Evolutionary conservation across 164 flowering plant species (phyloP).

Genomic region (Chimonanthus salicifolius): DNA sequence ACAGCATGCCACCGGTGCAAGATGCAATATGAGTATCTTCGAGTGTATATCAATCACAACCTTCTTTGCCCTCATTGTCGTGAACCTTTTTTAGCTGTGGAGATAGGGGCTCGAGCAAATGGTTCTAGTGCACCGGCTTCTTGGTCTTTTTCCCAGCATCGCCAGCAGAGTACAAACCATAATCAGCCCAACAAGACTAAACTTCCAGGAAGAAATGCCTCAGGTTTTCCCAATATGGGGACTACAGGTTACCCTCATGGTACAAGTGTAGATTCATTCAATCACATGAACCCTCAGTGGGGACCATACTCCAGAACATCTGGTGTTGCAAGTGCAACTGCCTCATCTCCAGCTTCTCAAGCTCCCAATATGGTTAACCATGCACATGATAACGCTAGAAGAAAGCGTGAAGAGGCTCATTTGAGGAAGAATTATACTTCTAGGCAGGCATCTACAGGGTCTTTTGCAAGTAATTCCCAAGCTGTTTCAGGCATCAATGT

Average conservation of each 20-base stretch:
- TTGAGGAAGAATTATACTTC: conserved; percentile 37
- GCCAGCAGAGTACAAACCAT: conserved; percentile 21
- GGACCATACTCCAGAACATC: conserved; percentile 41
- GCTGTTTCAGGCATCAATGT: conserved; percentile 7
- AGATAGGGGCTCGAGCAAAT: conserved; percentile 37
- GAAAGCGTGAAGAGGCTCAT: conserved; percentile 64
- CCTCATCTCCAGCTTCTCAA: conserved; percentile 41
- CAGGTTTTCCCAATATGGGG: conserved; percentile 18
- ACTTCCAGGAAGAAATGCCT: conserved; percentile 23
- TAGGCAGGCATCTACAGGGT: conserved; percentile 27
- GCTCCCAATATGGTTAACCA: conserved; percentile 54
- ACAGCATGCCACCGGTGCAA: conserved; percentile 67
- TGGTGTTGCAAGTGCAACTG: conserved; percentile 26
- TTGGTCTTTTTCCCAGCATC: conserved; percentile 36
- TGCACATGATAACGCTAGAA: conserved; percentile 61
- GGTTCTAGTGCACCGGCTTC: conserved; percentile 24
- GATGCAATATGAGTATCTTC: conserved; percentile 75
- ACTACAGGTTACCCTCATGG: conserved; percentile 16
- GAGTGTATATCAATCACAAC: conserved; percentile 57
- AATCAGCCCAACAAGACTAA: conserved; percentile 17
- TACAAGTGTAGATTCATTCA: conserved; percentile 21
- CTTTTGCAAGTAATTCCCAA: conserved; percentile 13
- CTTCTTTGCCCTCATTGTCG: conserved; percentile 73
- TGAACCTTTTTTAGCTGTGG: conserved; percentile 64
- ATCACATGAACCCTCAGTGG: conserved; percentile 41